These are phyloP conservation scores for Ustilago bromivora DNA, from an alignment of 1,284 basidiomycete genomes.

Conservation along the genomic window DNA sequence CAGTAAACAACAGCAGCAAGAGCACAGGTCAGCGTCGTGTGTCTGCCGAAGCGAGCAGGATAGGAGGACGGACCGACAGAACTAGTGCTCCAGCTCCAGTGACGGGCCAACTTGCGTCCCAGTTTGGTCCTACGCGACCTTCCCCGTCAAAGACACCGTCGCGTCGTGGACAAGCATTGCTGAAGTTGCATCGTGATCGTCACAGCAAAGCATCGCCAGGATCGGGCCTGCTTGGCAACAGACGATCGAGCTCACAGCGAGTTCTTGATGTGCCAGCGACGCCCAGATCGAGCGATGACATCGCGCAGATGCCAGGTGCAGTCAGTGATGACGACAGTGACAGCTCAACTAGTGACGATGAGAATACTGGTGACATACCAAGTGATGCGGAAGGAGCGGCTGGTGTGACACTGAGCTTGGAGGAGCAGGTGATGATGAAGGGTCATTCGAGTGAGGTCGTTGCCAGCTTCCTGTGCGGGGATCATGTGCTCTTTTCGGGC, in stretches of 20 bases:
- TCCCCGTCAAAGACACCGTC: slow-evolving; percentile 18
- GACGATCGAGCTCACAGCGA: slow-evolving; percentile 16
- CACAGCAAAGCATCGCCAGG: slow-evolving; percentile 24
- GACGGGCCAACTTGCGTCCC: slow-evolving; percentile 10
- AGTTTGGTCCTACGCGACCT: slow-evolving; percentile 7
- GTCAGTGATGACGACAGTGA: slow-evolving; percentile 26
- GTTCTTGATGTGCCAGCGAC: slow-evolving; percentile 25
- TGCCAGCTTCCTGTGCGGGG: slow-evolving; percentile 19
- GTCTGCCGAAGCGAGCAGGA: slow-evolving; percentile 9
- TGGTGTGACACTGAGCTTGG: slow-evolving; percentile 8
- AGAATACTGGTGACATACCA: slow-evolving; percentile 25
- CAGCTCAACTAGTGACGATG: slow-evolving; percentile 15
- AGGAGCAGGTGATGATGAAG: slow-evolving; percentile 23
- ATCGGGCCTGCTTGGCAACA: background rate
- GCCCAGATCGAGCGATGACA: slow-evolving; percentile 44
- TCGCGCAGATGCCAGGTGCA: slow-evolving; percentile 13
- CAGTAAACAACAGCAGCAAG: slow-evolving; percentile 2
- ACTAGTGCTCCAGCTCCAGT: slow-evolving; percentile 7
- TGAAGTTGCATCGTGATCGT: slow-evolving; percentile 29
- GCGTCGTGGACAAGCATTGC: slow-evolving; percentile 28
- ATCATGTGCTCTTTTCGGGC: background rate
- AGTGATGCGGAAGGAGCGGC: slow-evolving; percentile 18
- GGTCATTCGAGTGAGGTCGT: slow-evolving; percentile 15
- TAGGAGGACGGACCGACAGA: slow-evolving; percentile 3
- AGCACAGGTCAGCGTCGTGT: slow-evolving; percentile 6